Percentiles rank a stretch among this genome's conserved stretches.
Conservation (phyloP, 345 rosid genomes). For the Carallia brachiata region DNA sequence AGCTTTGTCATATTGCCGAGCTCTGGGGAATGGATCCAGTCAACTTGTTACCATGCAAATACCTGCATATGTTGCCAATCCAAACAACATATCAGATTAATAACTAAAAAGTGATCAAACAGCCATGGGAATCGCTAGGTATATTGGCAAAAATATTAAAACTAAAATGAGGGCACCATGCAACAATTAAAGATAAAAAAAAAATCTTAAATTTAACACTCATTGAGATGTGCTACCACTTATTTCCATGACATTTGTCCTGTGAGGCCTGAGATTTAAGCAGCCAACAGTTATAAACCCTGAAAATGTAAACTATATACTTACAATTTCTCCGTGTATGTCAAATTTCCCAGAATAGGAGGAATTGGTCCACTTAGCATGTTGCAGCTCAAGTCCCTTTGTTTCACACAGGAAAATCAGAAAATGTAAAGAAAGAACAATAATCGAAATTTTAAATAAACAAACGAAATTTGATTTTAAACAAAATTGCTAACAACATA, state of each 20-base stretch:
- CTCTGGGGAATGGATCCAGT: constrained; percentile 90
- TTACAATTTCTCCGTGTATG: constrained; percentile 84
- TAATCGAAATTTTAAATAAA: not conserved
- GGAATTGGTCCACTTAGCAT: constrained; percentile 84
- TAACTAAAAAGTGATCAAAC: not conserved
- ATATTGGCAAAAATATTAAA: not conserved
- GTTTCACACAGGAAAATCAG: constrained; percentile 7
- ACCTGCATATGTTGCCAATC: constrained; percentile 41
- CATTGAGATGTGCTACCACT: not conserved
- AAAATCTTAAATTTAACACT: not conserved
- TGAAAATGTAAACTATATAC: constrained; percentile 32
- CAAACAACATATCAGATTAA: not conserved
- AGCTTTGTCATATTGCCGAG: constrained; percentile 97
- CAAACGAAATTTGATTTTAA: not conserved
- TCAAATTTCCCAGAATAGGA: constrained; percentile 83
- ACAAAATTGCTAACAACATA: constrained; percentile 25
- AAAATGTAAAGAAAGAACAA: not conserved
- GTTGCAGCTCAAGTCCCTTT: constrained; percentile 91
- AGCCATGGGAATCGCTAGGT: not conserved
- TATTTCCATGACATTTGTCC: not conserved
- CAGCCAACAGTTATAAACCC: not conserved
- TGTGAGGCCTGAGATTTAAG: not conserved
- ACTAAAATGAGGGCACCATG: not conserved
- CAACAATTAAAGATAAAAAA: not conserved
- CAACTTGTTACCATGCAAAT: constrained; percentile 78